phyloP scores from a whole-genome alignment of 1,139 yeast species.

The Pichia sp. region DNA sequence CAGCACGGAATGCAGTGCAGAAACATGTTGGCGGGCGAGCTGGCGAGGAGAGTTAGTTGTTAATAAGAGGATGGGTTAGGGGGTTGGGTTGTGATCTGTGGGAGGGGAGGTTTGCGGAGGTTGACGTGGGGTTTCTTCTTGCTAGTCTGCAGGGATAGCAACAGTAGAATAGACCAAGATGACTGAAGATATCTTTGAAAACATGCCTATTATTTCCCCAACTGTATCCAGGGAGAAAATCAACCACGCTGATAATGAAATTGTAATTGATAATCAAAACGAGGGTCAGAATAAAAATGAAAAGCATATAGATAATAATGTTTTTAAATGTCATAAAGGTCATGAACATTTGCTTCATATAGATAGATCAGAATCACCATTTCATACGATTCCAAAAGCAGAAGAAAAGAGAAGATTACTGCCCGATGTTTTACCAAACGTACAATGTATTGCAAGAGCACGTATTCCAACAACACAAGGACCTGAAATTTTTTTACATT shows the following conservation, averaged over 20 bases:
- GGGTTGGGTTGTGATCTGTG: too few relatives aligned
- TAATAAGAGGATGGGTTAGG: too few relatives aligned
- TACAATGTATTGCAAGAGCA: slow-evolving; percentile 88
- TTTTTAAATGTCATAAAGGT: too few relatives aligned
- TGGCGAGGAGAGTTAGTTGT: too few relatives aligned
- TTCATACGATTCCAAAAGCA: slow-evolving; percentile 8
- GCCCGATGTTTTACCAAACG: slow-evolving; percentile 52
- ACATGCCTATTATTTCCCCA: slow-evolving; percentile 31
- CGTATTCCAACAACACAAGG: slow-evolving; percentile 91
- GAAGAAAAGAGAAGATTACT: slow-evolving; percentile 30
- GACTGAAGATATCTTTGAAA: slow-evolving; percentile 25
- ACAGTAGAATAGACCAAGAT: background rate
- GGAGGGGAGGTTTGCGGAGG: background rate
- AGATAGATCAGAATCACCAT: slow-evolving; percentile 9
- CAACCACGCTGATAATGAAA: too few relatives aligned
- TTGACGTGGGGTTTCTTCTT: background rate
- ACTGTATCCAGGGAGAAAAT: too few relatives aligned
- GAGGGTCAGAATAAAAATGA: background rate
- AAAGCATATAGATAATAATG: too few relatives aligned
- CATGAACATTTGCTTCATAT: too few relatives aligned
- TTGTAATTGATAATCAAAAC: too few relatives aligned
- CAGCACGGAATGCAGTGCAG: too few relatives aligned
- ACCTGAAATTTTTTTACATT: slow-evolving; percentile 85
- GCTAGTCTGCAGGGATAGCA: too few relatives aligned
- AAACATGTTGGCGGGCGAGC: too few relatives aligned